phyloP scores from a whole-genome alignment of 192 early-diverging fungal species.

The Nowakowskiella sp. region DNA sequence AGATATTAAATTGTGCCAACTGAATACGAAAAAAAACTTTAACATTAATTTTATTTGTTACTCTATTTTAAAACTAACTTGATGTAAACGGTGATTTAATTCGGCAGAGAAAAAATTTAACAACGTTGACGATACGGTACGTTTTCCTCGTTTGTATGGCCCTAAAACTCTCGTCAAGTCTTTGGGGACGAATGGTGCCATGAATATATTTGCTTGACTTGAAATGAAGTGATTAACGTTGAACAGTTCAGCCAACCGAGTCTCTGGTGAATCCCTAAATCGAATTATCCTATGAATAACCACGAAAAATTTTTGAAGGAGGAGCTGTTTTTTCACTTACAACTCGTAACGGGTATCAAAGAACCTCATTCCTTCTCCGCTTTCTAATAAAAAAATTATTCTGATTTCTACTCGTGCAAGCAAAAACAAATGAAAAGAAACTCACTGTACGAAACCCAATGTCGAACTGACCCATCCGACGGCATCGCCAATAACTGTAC shows the following conservation, averaged over 20 bases:
- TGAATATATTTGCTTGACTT: constrained; percentile 64
- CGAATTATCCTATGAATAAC: constrained; percentile 4
- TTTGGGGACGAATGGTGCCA: constrained; percentile 58
- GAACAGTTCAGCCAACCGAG: constrained; percentile 65
- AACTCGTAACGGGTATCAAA: constrained; percentile 59
- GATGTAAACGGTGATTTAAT: constrained; percentile 52
- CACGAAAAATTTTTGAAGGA: constrained; percentile 11
- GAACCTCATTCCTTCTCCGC: constrained; percentile 44
- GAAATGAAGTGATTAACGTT: constrained; percentile 82
- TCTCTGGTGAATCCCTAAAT: constrained; percentile 54
- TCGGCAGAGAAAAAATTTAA: constrained; percentile 45
- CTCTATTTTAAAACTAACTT: constrained; percentile 61
- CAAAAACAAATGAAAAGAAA: not conserved
- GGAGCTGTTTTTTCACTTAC: constrained; percentile 2
- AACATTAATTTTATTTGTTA: constrained; percentile 44
- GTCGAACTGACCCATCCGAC: constrained; percentile 54
- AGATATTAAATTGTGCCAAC: not conserved
- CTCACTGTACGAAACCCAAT: constrained; percentile 48
- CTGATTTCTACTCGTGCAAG: constrained; percentile 13
- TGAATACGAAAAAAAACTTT: constrained; percentile 3
- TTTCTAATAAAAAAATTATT: not conserved
- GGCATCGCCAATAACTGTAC: constrained; percentile 66
- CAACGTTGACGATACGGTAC: constrained; percentile 29
- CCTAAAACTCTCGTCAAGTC: constrained; percentile 21
- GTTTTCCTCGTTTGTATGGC: constrained; percentile 14